These are phyloP conservation scores for Polymyxa betae DNA, from an alignment of 208 protist species.

Conservation along the genomic window DNA sequence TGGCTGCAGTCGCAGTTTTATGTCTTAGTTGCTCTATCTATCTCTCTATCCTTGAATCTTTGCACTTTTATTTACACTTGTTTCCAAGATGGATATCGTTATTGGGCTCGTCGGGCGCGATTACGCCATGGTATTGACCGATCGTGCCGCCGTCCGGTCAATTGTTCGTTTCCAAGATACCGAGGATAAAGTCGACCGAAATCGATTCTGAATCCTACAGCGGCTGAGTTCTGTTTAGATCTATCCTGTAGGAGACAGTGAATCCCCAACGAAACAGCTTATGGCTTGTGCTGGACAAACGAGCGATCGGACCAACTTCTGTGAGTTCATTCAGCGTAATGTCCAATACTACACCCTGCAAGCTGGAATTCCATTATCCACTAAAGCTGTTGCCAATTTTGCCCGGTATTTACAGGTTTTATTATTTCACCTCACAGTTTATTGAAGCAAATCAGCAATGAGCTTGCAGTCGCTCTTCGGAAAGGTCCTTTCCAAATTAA, in stretches of 20 bases:
- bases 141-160: constrained; percentile 28
- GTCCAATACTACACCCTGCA: constrained; percentile 75
- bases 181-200: constrained; percentile 83
- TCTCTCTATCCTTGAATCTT: too few species aligned
- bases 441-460: constrained; percentile 73
- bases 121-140: constrained; percentile 64
- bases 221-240: constrained; percentile 72
- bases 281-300: constrained; percentile 83
- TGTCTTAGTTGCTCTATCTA: too few species aligned
- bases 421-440: constrained; percentile 46
- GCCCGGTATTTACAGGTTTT: background rate
- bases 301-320: constrained; percentile 85
- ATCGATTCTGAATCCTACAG: background rate
- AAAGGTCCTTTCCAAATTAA: constrained; percentile 81
- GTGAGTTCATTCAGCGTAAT: constrained; percentile 88
- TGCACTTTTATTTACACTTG: too few species aligned
- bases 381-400: constrained; percentile 81
- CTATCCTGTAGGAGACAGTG: constrained; percentile 58
- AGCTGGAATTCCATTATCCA: constrained; percentile 77
- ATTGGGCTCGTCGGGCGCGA: constrained; percentile 61
- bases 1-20: too few species aligned
- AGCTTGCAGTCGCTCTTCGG: constrained; percentile 82
- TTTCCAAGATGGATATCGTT: too few species aligned
- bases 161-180: constrained; percentile 76
- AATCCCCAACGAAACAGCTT: constrained; percentile 71